phyloP scores from a whole-genome alignment of 2,329 filamentous ascomycete genomes.

The Ophiostoma perfectum region DNA sequence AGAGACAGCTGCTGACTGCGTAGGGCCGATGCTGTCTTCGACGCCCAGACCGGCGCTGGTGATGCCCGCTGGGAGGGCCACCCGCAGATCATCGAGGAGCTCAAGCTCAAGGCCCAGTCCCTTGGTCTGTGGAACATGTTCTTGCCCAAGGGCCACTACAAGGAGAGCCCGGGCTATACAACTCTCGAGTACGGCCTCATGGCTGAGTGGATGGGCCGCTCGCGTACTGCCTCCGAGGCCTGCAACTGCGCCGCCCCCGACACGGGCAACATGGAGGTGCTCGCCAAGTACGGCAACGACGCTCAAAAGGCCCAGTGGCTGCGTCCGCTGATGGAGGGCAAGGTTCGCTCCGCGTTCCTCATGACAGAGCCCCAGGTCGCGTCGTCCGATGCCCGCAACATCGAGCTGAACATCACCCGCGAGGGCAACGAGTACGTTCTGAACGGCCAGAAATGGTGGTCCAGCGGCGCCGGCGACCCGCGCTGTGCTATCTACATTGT shows the following conservation, averaged over 20 bases:
- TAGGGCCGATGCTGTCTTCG: constrained; percentile 71
- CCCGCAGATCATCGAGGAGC: constrained; percentile 76
- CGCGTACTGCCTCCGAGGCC: constrained; percentile 73
- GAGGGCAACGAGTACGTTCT: constrained; percentile 87
- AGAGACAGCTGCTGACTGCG: constrained; percentile 1
- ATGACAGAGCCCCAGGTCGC: constrained; percentile 92
- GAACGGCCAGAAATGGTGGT: constrained; percentile 99
- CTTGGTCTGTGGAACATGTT: constrained; percentile 99
- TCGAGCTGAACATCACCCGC: constrained; percentile 71
- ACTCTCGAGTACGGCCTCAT: constrained; percentile 97
- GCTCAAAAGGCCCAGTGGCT: constrained; percentile 82
- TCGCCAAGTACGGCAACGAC: constrained; percentile 85
- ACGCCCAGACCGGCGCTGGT: constrained; percentile 73
- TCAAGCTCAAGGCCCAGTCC: constrained; percentile 76
- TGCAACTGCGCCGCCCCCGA: constrained; percentile 88
- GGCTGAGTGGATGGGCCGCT: constrained; percentile 92
- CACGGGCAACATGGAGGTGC: constrained; percentile 92
- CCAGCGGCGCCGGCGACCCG: constrained; percentile 86
- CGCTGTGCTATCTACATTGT: constrained; percentile 91
- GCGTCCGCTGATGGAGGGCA: constrained; percentile 70
- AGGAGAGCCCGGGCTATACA: constrained; percentile 86
- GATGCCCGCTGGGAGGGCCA: constrained; percentile 72
- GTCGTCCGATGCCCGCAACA: constrained; percentile 88
- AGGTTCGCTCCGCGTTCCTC: constrained; percentile 83
- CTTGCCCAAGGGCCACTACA: constrained; percentile 89